These are phyloP conservation scores for Chytriomyces confervae DNA, from an alignment of 192 early-diverging fungal species.

Conservation along the genomic window DNA sequence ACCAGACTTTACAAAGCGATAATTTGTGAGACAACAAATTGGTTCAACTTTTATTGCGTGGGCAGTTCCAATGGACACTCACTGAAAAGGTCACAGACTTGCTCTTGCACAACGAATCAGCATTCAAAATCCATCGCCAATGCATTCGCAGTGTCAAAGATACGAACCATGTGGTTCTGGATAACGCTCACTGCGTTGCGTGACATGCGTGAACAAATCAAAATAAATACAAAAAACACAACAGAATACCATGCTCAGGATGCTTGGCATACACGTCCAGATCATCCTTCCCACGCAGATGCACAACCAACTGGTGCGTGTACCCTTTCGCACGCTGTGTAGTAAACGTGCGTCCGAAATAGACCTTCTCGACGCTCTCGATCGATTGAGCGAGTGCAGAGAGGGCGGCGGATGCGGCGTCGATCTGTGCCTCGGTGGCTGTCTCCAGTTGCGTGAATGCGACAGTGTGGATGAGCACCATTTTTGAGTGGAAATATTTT, in stretches of 20 bases:
- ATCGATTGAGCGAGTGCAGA: not conserved
- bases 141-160: not conserved
- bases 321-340: not conserved
- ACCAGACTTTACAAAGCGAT: too few species aligned
- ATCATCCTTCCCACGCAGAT: not conserved
- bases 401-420: not conserved
- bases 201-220: not conserved
- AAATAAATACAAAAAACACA: not conserved
- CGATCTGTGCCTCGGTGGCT: not conserved
- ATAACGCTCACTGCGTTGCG: not conserved
- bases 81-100: not conserved
- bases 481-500: too few species aligned
- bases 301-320: not conserved
- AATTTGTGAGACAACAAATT: too few species aligned
- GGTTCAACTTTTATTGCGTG: not conserved
- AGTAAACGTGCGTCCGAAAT: not conserved
- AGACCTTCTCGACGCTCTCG: not conserved
- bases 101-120: not conserved
- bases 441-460: not conserved
- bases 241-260: not conserved
- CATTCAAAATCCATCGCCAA: not conserved
- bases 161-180: not conserved
- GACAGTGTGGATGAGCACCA: not conserved
- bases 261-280: not conserved
- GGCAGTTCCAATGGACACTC: not conserved